These are phyloP conservation scores for Blastobotrys indianensis DNA, from an alignment of 1,139 yeast species.

Conservation along the genomic window DNA sequence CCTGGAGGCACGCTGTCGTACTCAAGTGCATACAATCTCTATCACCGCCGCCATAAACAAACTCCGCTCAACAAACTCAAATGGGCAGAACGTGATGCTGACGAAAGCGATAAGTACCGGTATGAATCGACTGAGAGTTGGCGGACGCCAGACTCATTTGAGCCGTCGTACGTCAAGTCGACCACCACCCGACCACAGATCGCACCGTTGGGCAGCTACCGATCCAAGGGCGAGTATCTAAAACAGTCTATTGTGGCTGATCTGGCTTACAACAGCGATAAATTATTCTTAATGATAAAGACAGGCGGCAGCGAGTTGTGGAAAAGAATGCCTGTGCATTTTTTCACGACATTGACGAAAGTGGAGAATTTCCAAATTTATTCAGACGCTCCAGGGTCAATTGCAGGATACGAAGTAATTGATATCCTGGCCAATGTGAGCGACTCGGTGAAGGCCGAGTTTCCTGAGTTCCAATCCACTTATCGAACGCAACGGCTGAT, in stretches of 20 bases:
- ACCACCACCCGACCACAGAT: conserved; percentile 8
- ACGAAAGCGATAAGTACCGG: conserved; percentile 3
- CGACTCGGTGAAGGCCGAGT: conserved; percentile 8
- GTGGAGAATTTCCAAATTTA: conserved; percentile 34
- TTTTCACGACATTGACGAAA: conserved; percentile 33
- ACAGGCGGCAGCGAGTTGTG: conserved; percentile 35
- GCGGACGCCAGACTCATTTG: conserved; percentile 17
- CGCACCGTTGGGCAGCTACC: conserved; percentile 6
- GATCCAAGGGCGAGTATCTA: conserved; percentile 17
- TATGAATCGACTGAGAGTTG: conserved; percentile 17
- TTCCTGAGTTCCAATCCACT: conserved; percentile 12
- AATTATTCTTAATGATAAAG: conserved; percentile 32
- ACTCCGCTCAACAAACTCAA: not conserved
- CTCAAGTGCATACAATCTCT: not conserved
- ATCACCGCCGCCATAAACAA: not conserved
- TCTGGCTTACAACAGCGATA: conserved; percentile 16
- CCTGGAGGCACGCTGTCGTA: not conserved
- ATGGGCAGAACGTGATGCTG: not conserved
- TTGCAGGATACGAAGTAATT: conserved; percentile 33
- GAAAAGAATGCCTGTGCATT: conserved; percentile 35
- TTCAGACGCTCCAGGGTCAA: conserved; percentile 29
- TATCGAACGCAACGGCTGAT: conserved; percentile 25
- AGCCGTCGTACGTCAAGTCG: conserved; percentile 9
- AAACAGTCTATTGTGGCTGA: conserved; percentile 22
- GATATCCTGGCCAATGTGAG: conserved; percentile 31